Evolutionary conservation across 2,329 filamentous ascomycete species (phyloP).

Genomic region (Beauveria sp.): DNA sequence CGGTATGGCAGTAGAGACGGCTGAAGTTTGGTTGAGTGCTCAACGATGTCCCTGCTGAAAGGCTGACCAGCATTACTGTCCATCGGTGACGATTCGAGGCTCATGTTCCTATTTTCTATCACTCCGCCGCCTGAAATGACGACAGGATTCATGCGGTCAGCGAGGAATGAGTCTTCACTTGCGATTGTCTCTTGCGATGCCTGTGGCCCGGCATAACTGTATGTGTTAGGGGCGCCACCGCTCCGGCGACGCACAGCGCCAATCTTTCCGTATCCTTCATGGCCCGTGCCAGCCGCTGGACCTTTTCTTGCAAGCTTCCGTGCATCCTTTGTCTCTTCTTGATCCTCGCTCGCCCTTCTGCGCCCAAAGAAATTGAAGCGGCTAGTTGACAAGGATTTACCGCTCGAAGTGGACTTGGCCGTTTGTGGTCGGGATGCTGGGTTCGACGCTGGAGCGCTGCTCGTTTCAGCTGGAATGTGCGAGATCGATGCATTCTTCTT

Average conservation of each 20-base stretch:
- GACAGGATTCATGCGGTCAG: slow-evolving; percentile 57
- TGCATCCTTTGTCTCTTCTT: slow-evolving; percentile 18
- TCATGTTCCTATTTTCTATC: slow-evolving; percentile 51
- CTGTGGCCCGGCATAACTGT: slow-evolving; percentile 35
- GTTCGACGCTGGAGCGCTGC: neutral
- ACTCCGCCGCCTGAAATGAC: slow-evolving; percentile 58
- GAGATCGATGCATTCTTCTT: slow-evolving; percentile 25
- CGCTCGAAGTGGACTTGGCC: slow-evolving; percentile 40
- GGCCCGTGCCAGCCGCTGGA: slow-evolving; percentile 84
- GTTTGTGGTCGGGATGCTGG: neutral
- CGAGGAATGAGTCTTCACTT: slow-evolving; percentile 49
- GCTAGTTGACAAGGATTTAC: slow-evolving; percentile 49
- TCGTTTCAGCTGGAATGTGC: slow-evolving; percentile 16
- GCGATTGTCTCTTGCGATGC: slow-evolving; percentile 45
- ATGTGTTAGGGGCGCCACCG: slow-evolving; percentile 43
- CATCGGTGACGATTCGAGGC: slow-evolving; percentile 38
- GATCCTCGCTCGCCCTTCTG: slow-evolving; percentile 55
- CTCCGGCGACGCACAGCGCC: slow-evolving; percentile 56
- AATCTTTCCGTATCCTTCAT: slow-evolving; percentile 73
- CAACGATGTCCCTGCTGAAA: slow-evolving; percentile 32
- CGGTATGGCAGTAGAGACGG: slow-evolving; percentile 41
- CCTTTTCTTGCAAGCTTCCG: slow-evolving; percentile 57
- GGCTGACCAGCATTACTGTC: slow-evolving; percentile 43
- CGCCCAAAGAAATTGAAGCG: slow-evolving; percentile 74
- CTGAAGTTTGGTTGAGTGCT: slow-evolving; percentile 34